phyloP scores from a whole-genome alignment of 2,329 filamentous ascomycete genomes.

The Colletotrichum limetticola region DNA sequence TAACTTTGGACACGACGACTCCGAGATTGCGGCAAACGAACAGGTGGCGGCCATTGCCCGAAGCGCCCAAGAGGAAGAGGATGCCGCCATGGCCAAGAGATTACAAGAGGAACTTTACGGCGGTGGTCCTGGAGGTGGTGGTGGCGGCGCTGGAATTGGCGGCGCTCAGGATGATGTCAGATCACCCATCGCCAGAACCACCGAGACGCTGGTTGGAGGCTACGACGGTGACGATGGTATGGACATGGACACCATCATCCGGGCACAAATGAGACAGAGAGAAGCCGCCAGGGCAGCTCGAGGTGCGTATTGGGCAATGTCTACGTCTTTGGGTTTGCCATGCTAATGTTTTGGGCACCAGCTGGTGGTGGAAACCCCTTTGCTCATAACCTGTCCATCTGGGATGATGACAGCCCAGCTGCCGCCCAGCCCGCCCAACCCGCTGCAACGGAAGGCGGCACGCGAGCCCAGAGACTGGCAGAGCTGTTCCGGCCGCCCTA shows the following conservation, averaged over 20 bases:
- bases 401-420: constrained; percentile 43
- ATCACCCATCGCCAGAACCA: constrained; percentile 90
- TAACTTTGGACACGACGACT: constrained; percentile 50
- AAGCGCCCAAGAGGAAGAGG: constrained; percentile 78
- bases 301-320: constrained; percentile 38
- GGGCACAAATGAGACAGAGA: constrained; percentile 69
- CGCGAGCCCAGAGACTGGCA: constrained; percentile 82
- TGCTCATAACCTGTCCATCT: constrained; percentile 49
- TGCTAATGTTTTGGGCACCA: constrained; percentile 19
- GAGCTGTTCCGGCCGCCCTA: constrained; percentile 94
- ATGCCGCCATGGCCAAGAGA: constrained; percentile 91
- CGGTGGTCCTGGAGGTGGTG: constrained; percentile 44
- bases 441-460: constrained; percentile 57
- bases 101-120: constrained; percentile 93
- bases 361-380: constrained; percentile 47
- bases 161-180: constrained; percentile 73
- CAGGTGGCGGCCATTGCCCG: constrained; percentile 53
- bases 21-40: constrained; percentile 42
- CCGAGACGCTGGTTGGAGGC: constrained; percentile 87
- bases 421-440: constrained; percentile 33
- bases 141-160: constrained; percentile 50
- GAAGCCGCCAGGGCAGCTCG: constrained; percentile 26
- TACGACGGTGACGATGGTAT: constrained; percentile 64
- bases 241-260: constrained; percentile 63
- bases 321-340: too few species aligned